Evolutionary conservation across 805 yeast genomes (phyloP), one percentile per base, ranked within the genome.

Genomic region (Monosporozyma siamensis): DNA sequence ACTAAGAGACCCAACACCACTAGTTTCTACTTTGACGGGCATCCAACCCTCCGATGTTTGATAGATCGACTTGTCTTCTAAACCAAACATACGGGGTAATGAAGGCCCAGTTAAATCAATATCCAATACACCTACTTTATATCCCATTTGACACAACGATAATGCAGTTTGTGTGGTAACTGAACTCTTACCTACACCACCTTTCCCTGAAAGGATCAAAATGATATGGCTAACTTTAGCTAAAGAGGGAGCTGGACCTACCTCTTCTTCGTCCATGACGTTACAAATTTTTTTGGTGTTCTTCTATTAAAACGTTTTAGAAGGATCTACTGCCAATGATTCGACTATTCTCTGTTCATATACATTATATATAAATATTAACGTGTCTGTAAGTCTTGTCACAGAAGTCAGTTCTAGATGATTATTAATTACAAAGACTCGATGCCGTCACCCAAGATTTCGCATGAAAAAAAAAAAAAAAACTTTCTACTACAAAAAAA

Each of bases 61-160:
- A 53, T 75, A 87, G 2, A 92, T 85, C 51, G 88, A 86, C 35
- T 71, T 70, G 5, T 64, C 63, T 58, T 92, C 98, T 8, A 88
- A 71, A 1, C 97, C 97, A 67, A 92, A 88, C 95, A 92, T 88
- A 40, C 98, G 70, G 3, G 99, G 98, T 29, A 88, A 66, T 1
- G 97, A 89, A 0, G 98, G 98, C 0, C 98, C 98, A 0, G 98
- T 92, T 34, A 92, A 68, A 66, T 92, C 98, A 17, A 92, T 87
- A 58, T 92, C 98, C 20, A 92, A 67, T 0, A 92, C 95, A 2
- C 98, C 98, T n/a, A 92, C 96, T 52, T 74, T 80, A 55, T 60
- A 77, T 2, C 92, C 95, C 56, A 74, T 68, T 11, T 70, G 65
- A 5, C 80, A 85, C 24, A 92, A 68, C 0, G 89, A 71, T n/a